A percentile compares a stretch with the other conserved stretches of the same genome.
Conservation (phyloP, 345 rosid genomes). For the Eucalyptus cloeziana region DNA sequence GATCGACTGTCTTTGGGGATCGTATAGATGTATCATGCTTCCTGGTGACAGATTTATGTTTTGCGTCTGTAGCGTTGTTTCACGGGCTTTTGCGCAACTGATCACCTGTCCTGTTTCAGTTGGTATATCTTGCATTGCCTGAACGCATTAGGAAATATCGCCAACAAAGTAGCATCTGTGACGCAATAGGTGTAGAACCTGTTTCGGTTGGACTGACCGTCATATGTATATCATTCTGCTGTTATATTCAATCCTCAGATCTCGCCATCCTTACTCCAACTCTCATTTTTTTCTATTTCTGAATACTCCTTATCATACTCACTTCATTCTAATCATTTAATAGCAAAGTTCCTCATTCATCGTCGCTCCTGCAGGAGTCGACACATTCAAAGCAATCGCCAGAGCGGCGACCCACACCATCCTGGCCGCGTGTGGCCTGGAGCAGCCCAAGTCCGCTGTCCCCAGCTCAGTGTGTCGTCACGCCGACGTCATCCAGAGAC, state of each 20-base stretch:
- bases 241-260: neutral
- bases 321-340: neutral
- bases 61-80: neutral
- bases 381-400: slow-evolving; percentile 36
- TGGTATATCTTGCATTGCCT: neutral
- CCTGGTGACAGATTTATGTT: neutral
- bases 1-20: neutral
- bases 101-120: neutral
- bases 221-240: neutral
- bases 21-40: neutral
- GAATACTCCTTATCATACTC: neutral
- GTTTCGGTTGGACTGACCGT: neutral
- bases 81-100: neutral
- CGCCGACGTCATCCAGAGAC: neutral
- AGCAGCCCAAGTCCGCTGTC: slow-evolving; percentile 8
- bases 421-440: slow-evolving; percentile 37
- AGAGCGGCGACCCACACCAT: slow-evolving; percentile 37
- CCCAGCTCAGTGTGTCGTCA: slow-evolving; percentile 14
- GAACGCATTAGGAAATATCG: neutral
- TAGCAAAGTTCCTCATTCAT: neutral
- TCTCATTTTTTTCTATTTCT: neutral
- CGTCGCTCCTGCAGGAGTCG: slow-evolving; percentile 15
- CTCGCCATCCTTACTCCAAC: neutral
- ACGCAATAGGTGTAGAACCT: neutral
- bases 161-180: neutral